phyloP scores from a whole-genome alignment of 352 stramenopile species.

The Thalassiosira livingstoniorum region DNA sequence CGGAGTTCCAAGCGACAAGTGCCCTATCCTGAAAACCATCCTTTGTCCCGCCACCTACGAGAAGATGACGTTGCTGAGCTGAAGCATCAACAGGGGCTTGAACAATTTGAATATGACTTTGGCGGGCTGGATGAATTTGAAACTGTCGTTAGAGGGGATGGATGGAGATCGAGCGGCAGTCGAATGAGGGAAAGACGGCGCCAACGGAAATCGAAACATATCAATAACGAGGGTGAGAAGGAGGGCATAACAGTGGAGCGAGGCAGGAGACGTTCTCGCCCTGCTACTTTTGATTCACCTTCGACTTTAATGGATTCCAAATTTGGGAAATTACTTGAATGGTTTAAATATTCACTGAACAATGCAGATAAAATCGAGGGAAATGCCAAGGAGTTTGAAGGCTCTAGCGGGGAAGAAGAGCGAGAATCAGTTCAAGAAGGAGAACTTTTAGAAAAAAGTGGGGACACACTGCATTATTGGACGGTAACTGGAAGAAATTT shows the following conservation, averaged over 20 bases:
- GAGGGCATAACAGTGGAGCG: not conserved
- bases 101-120: constrained; percentile 7
- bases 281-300: no score
- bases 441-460: not conserved
- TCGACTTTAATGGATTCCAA: no score
- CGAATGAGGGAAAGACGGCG: not conserved
- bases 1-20: constrained; percentile 27
- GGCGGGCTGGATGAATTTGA: not conserved
- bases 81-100: not conserved
- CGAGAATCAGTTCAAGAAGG: not conserved
- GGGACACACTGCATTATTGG: constrained; percentile 37
- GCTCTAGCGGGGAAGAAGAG: not conserved
- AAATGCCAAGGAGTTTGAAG: not conserved
- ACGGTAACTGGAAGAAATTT: constrained; percentile 46
- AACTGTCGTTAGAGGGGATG: constrained; percentile 17
- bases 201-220: not conserved
- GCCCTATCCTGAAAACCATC: constrained; percentile 45
- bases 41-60: constrained; percentile 34
- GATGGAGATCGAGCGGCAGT: not conserved
- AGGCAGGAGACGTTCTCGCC: not conserved
- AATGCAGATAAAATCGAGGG: not conserved
- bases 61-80: not conserved
- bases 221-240: not conserved
- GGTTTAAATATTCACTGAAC: not conserved
- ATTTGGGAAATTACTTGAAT: not conserved